A percentile compares a stretch with the other conserved stretches of the same genome.
These are phyloP conservation scores for Aleurites moluccanus DNA, from an alignment of 441 rosid genomes.

Conservation along the genomic window DNA sequence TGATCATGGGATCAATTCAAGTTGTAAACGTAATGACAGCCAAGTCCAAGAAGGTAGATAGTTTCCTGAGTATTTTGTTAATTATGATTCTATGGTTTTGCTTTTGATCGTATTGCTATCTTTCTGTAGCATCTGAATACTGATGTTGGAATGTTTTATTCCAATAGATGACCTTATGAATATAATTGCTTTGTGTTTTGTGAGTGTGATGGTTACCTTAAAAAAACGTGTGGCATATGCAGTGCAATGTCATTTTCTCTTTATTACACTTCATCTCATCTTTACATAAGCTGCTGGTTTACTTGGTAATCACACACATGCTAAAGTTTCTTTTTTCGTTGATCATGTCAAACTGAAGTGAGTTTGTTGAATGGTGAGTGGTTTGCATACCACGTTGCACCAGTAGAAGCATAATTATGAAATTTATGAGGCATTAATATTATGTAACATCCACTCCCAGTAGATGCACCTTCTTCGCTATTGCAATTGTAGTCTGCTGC, in stretches of 20 bases:
- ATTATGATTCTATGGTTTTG: slow-evolving; percentile 10
- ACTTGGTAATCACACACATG: slow-evolving; percentile 30
- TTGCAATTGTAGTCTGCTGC: slow-evolving; percentile 67
- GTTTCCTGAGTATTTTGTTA: background rate
- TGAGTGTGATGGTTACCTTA: background rate
- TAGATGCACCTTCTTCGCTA: slow-evolving; percentile 37
- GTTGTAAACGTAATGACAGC: background rate
- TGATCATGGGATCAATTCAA: background rate
- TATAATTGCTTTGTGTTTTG: background rate
- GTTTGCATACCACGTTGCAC: slow-evolving; percentile 39
- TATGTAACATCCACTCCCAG: slow-evolving; percentile 26
- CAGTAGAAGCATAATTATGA: slow-evolving; percentile 38
- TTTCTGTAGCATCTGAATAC: slow-evolving; percentile 10
- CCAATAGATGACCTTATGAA: background rate
- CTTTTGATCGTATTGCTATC: background rate
- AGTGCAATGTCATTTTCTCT: slow-evolving; percentile 19
- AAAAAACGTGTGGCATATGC: slow-evolving; percentile 3
- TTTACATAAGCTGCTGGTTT: slow-evolving; percentile 36
- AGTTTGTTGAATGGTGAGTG: slow-evolving; percentile 32
- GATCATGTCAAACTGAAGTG: slow-evolving; percentile 36
- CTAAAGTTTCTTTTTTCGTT: slow-evolving; percentile 17
- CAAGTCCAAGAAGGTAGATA: background rate
- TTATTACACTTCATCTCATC: slow-evolving; percentile 35
- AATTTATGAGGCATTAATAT: slow-evolving; percentile 23
- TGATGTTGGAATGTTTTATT: slow-evolving; percentile 9